A percentile compares a stretch with the other conserved stretches of the same genome.
These are phyloP conservation scores for Digitaria exilis DNA, from an alignment of 202 grass and related monocot genomes.

Conservation along the genomic window DNA sequence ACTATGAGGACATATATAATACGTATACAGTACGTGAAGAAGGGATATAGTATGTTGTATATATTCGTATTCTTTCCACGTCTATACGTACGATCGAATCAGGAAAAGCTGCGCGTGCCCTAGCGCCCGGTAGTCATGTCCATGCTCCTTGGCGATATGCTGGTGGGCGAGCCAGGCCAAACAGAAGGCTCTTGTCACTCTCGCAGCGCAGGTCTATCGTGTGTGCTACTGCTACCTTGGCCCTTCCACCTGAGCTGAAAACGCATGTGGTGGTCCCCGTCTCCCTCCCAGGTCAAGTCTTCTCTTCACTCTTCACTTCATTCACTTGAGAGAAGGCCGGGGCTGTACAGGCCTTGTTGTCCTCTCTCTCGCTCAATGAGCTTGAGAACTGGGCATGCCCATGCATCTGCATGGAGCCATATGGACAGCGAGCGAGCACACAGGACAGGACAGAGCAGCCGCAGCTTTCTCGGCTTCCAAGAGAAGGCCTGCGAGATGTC, in stretches of 20 bases:
- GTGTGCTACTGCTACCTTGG: neutral
- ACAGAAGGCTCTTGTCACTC: conserved; percentile 36
- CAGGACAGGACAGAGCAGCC: neutral
- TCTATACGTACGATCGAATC: neutral
- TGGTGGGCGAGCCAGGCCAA: conserved; percentile 23
- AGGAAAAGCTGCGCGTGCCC: neutral
- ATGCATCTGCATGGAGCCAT: conserved; percentile 13
- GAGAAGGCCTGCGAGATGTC: conserved; percentile 33
- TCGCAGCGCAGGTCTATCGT: neutral
- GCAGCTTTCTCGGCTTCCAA: conserved; percentile 56
- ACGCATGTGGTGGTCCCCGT: conserved; percentile 32
- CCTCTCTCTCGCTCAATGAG: neutral
- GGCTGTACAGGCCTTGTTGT: conserved; percentile 34
- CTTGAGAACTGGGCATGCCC: neutral
- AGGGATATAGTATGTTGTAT: too few species aligned
- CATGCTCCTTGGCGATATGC: conserved; percentile 31
- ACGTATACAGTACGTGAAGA: too few species aligned
- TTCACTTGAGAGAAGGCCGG: neutral
- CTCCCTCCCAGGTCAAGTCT: neutral
- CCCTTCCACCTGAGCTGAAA: conserved; percentile 38
- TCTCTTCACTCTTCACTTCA: neutral
- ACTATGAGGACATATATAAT: neutral
- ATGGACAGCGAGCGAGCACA: neutral
- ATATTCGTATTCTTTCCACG: too few species aligned
- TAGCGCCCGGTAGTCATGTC: conserved; percentile 30